phyloP scores from a whole-genome alignment of 164 flowering plant genomes.

The Sextonia rubra region DNA sequence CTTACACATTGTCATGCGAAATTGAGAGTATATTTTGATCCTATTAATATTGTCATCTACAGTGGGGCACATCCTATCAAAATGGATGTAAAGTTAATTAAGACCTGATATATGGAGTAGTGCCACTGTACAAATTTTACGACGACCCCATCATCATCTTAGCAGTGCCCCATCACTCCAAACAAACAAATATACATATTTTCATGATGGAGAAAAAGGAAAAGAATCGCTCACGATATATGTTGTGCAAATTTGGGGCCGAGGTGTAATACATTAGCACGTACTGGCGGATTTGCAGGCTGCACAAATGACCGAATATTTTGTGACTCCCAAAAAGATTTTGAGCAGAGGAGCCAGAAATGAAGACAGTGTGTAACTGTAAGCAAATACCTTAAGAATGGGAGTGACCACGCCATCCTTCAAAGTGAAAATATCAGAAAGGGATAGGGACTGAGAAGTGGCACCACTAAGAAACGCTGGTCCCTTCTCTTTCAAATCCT shows the following conservation, averaged over 20 bases:
- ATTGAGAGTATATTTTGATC: too few relatives aligned
- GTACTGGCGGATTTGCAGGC: conserved; percentile 90
- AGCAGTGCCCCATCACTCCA: not conserved
- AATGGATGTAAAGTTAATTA: too few relatives aligned
- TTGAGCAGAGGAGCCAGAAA: not conserved
- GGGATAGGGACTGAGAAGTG: conserved; percentile 86
- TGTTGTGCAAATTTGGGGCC: conserved; percentile 50
- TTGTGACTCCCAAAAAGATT: not conserved
- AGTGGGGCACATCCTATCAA: too few relatives aligned
- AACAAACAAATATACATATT: not conserved
- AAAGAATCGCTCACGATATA: conserved; percentile 56
- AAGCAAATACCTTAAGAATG: conserved; percentile 51
- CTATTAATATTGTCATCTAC: too few relatives aligned
- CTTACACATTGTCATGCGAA: too few relatives aligned
- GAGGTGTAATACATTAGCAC: conserved; percentile 81
- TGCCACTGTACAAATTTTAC: not conserved
- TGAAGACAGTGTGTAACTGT: not conserved
- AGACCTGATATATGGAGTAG: not conserved
- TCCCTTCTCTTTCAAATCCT: conserved; percentile 76
- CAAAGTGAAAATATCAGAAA: conserved; percentile 69
- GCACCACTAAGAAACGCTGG: conserved; percentile 70
- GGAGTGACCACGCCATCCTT: conserved; percentile 82
- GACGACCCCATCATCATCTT: too few relatives aligned
- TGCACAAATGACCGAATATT: conserved; percentile 15
- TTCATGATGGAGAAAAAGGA: conserved; percentile 3